Evolutionary conservation across 129 eudicot species (phyloP).

Genomic region (Escallonia rubra): DNA sequence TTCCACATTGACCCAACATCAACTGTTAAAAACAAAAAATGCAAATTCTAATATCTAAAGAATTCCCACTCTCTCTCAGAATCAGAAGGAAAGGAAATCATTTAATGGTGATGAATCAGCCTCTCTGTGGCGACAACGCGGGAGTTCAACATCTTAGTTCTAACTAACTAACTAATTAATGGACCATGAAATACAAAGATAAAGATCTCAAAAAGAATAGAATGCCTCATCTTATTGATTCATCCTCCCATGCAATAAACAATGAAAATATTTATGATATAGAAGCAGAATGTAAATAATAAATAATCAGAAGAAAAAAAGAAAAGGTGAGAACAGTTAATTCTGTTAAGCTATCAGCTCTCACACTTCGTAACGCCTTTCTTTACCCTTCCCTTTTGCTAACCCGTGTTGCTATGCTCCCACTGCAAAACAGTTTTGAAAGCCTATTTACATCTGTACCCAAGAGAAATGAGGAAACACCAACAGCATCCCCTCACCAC

Average conservation of each 20-base stretch:
- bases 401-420: neutral
- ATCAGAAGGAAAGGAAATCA: too few relatives aligned
- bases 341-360: slow-evolving; percentile 23
- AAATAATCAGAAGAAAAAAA: neutral
- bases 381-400: neutral
- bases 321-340: slow-evolving; percentile 16
- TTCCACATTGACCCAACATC: too few relatives aligned
- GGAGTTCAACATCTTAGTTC: too few relatives aligned
- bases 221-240: slow-evolving; percentile 24
- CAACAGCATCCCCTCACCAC: slow-evolving; percentile 15
- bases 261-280: slow-evolving; percentile 9
- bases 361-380: neutral
- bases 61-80: too few relatives aligned
- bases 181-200: too few relatives aligned
- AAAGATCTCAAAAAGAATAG: slow-evolving; percentile 2
- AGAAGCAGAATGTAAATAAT: neutral
- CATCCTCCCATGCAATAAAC: slow-evolving; percentile 13
- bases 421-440: neutral
- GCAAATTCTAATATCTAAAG: too few relatives aligned
- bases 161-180: too few relatives aligned
- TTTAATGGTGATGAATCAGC: too few relatives aligned
- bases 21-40: too few relatives aligned
- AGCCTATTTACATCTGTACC: slow-evolving; percentile 34
- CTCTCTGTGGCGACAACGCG: too few relatives aligned
- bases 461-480: slow-evolving; percentile 3